phyloP scores from a whole-genome alignment of 495 filamentous ascomycete genomes.

The Hypoxylon intermedium region DNA sequence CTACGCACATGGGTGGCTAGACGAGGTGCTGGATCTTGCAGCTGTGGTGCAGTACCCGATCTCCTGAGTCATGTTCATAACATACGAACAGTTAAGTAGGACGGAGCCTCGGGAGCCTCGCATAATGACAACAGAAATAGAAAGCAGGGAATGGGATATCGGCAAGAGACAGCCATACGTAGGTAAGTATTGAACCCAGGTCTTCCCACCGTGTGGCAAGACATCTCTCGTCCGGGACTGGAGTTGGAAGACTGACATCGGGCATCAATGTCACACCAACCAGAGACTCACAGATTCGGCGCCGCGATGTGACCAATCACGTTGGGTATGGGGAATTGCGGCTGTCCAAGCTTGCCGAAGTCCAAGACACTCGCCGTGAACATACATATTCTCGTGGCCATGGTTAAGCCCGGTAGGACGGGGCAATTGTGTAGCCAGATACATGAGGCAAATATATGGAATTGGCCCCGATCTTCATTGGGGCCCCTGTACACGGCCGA shows the following conservation, averaged over 20 bases:
- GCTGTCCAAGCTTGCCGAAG: constrained; percentile 36
- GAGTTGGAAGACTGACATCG: constrained; percentile 20
- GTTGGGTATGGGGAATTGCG: constrained; percentile 30
- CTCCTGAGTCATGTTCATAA: constrained; percentile 22
- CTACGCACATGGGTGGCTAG: constrained; percentile 1
- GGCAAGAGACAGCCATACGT: constrained; percentile 35
- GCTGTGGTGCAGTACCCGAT: constrained; percentile 20
- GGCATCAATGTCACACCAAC: constrained; percentile 25
- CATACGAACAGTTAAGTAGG: constrained; percentile 6
- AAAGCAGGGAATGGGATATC: constrained; percentile 21
- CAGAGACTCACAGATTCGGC: constrained; percentile 33
- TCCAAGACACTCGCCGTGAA: constrained; percentile 34
- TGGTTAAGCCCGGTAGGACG: constrained; percentile 8
- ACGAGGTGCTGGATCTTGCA: constrained; percentile 23
- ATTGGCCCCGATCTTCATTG: constrained; percentile 7
- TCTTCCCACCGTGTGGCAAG: constrained; percentile 21
- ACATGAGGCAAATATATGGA: constrained; percentile 13
- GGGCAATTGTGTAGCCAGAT: constrained; percentile 21
- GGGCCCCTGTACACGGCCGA: constrained; percentile 8
- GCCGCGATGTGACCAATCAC: constrained; percentile 27
- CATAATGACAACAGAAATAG: constrained; percentile 35
- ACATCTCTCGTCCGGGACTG: constrained; percentile 26
- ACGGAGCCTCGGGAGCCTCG: constrained; percentile 25
- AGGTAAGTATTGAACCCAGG: constrained; percentile 31
- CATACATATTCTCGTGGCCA: constrained; percentile 13